These are phyloP conservation scores for Aegilops bicornis DNA, from an alignment of 176 grass and related monocot species.

Conservation along the genomic window DNA sequence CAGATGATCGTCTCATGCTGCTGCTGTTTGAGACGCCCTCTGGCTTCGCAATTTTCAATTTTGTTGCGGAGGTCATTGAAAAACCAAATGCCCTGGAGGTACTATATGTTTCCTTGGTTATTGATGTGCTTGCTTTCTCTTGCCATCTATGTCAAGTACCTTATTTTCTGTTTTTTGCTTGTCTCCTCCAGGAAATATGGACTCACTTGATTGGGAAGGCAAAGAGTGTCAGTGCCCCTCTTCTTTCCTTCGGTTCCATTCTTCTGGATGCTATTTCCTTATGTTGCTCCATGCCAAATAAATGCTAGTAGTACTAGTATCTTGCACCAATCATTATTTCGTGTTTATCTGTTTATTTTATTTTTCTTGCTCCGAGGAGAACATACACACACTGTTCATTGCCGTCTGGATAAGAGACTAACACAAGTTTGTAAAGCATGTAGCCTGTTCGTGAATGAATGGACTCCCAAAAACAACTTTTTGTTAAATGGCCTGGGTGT, in stretches of 20 bases:
- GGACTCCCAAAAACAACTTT: not conserved
- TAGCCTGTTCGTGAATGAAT: not conserved
- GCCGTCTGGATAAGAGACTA: not conserved
- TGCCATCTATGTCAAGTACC: not conserved
- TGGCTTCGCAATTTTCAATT: no score
- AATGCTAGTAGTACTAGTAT: not conserved
- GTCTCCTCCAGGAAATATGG: not conserved
- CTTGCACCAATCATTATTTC: not conserved
- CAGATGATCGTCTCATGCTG: no score
- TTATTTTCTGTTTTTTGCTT: not conserved
- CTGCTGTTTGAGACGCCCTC: no score
- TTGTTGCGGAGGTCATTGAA: fast-evolving
- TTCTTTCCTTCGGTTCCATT: not conserved
- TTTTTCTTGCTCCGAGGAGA: not conserved
- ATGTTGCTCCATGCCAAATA: not conserved
- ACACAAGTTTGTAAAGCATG: not conserved
- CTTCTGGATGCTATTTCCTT: not conserved
- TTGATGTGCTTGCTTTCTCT: not conserved
- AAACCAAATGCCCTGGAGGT: no score
- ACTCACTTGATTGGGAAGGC: not conserved
- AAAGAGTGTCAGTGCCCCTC: not conserved
- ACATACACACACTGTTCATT: not conserved
- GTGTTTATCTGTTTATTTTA: not conserved
- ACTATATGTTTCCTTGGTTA: not conserved
- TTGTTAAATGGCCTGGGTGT: not conserved